Percentiles rank a stretch among this genome's conserved stretches.
Evolutionary conservation across 2,329 filamentous ascomycete genomes (phyloP).

Genomic region (Orbilia blumenaviensis): DNA sequence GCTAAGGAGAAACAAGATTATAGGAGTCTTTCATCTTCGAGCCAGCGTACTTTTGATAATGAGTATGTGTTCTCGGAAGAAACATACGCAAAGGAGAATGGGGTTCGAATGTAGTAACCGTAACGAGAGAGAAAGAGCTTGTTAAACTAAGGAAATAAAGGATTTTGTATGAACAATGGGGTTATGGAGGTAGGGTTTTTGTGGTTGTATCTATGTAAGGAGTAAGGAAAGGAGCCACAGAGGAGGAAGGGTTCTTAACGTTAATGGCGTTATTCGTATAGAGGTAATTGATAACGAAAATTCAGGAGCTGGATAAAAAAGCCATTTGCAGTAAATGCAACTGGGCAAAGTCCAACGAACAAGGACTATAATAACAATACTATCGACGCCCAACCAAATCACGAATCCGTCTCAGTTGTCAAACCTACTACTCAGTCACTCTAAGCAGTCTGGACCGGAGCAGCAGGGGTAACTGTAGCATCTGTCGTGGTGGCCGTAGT

Average conservation of each 20-base stretch:
- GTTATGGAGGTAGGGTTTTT: neutral
- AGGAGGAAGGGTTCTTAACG: constrained; percentile 19
- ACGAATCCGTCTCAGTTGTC: constrained; percentile 11
- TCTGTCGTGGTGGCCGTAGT: constrained; percentile 62
- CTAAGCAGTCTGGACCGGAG: constrained; percentile 21
- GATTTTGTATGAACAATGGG: constrained; percentile 28
- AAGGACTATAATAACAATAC: constrained; percentile 35
- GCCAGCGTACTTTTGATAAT: constrained; percentile 20
- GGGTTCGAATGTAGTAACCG: neutral
- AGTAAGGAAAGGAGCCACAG: neutral
- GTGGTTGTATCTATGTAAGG: neutral
- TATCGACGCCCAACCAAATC: constrained; percentile 32
- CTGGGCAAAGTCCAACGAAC: neutral
- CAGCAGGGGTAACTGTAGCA: constrained; percentile 57
- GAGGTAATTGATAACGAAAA: constrained; percentile 24
- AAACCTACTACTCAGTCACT: neutral
- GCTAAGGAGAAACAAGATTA: constrained; percentile 20
- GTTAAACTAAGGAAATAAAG: constrained; percentile 23
- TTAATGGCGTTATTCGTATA: constrained; percentile 47
- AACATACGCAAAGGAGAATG: constrained; percentile 4
- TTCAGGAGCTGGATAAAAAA: neutral
- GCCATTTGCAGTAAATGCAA: neutral
- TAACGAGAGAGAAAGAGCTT: neutral
- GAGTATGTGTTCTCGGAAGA: constrained; percentile 7
- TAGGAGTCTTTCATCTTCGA: constrained; percentile 10